Base-by-base conservation (phyloP, 225 moss, liverwort and hornwort species). In the Polytrichum formosum region DNA sequence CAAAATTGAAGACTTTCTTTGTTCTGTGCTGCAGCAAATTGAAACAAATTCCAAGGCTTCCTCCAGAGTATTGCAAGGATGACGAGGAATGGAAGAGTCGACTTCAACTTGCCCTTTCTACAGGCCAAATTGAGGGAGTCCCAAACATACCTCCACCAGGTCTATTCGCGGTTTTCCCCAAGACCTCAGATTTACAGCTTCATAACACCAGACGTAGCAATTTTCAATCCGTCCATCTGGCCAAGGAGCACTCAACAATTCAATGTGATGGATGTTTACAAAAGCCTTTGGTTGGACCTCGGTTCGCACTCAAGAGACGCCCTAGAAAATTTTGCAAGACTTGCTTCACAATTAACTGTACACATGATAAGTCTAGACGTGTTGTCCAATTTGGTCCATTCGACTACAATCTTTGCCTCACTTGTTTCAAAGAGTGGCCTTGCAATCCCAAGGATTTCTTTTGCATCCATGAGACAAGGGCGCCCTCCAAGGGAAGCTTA, bases 11-110 rank as follows among this genome's bases (percentile, higher is more conserved):
- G 28, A 0, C 0, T 0, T 5, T 65, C 20, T 0, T 0, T 0
- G 21, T 66, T 5, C 0, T 0, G 5, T 70, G 28, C 5, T 76
- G 71, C 66, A 18, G 23, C 5, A 46, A 66, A 0, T 71, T 76
- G 71, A 23, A 30, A 17, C 5, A 29, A 46, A 71, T 76, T 2
- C 71, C 71, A 53, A 71, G 66, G 66, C 60, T 67, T 54, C 66
- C 61, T 20, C 71, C 26, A 4, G 31, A 0, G 10, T 5, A 0
- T 53, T 0, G 17, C 21, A 5, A 16, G 21, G 21, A 7, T 9
- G 5, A 2, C 7, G 0, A 0, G 13, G 23, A 63, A 23, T 17
- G 27, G 63, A 26, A 5, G 28, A 63, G 63, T 3, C 16, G 46
- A 63, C 2, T 17, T 9, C 5, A 0, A 28, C 63, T 63, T 63